phyloP scores from a whole-genome alignment of 208 protist genomes.

The Leishmania tropica region DNA sequence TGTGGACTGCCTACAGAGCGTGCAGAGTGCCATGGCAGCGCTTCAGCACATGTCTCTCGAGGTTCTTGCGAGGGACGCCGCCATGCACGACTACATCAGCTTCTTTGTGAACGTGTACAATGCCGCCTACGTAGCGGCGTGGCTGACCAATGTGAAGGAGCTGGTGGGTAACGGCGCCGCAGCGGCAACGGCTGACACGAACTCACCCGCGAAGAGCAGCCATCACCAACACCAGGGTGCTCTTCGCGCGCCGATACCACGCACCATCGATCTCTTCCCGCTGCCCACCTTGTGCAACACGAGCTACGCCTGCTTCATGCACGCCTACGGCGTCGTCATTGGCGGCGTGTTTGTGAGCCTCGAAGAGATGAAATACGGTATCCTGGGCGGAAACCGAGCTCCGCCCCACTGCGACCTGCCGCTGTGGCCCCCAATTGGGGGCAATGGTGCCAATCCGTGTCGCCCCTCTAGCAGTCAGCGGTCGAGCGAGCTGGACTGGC shows the following conservation, averaged over 20 bases:
- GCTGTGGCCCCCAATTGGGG: constrained; percentile 29
- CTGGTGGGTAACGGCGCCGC: constrained; percentile 17
- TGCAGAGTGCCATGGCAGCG: constrained; percentile 26
- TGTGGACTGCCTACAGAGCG: constrained; percentile 24
- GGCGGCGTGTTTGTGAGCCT: constrained; percentile 47
- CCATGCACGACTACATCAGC: constrained; percentile 22
- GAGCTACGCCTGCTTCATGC: constrained; percentile 45
- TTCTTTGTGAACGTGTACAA: constrained; percentile 75
- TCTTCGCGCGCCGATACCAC: background rate
- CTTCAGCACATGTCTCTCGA: constrained; percentile 23
- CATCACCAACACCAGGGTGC: background rate
- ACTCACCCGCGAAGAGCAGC: background rate
- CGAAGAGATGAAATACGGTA: constrained; percentile 72
- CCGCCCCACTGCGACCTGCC: constrained; percentile 40
- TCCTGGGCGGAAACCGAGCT: constrained; percentile 57
- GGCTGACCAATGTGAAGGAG: constrained; percentile 42
- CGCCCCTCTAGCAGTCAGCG: background rate
- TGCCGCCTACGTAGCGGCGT: constrained; percentile 71
- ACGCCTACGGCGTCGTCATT: constrained; percentile 56
- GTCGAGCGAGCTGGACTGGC: background rate
- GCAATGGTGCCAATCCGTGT: background rate
- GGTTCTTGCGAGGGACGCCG: constrained; percentile 10
- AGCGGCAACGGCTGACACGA: background rate
- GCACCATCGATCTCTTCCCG: constrained; percentile 27
- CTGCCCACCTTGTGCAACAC: constrained; percentile 34